Conservation (phyloP, 495 filamentous ascomycete species). For the Aspergillus olivimuriae region DNA sequence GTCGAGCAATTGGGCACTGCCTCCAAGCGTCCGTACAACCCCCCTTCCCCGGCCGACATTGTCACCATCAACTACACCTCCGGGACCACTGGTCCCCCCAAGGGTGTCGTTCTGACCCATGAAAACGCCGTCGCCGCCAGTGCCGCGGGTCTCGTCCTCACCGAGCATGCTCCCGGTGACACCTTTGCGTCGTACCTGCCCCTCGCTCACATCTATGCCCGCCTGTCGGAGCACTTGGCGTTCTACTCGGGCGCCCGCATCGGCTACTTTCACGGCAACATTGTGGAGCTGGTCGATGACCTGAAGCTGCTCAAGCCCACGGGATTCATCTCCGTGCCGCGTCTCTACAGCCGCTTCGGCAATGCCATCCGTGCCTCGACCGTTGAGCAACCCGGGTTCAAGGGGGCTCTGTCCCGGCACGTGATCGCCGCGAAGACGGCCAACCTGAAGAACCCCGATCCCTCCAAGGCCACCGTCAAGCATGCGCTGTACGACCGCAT, state of each 20-base stretch:
- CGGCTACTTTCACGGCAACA: conserved; percentile 94
- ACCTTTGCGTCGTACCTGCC: conserved; percentile 81
- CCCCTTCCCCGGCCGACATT: conserved; percentile 68
- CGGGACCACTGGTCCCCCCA: conserved; percentile 90
- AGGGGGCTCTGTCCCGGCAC: conserved; percentile 73
- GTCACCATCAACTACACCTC: conserved; percentile 98
- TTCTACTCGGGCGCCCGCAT: conserved; percentile 69
- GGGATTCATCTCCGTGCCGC: conserved; percentile 79
- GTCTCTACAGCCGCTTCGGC: conserved; percentile 89
- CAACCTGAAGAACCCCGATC: conserved; percentile 60
- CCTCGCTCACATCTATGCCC: conserved; percentile 89
- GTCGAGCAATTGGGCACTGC: conserved; percentile 71
- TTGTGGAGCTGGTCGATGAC: conserved; percentile 82
- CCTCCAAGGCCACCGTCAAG: conserved; percentile 67
- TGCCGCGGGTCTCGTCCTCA: conserved; percentile 47
- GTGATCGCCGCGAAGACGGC: conserved; percentile 75
- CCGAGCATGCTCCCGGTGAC: conserved; percentile 47
- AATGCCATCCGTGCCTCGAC: conserved; percentile 72
- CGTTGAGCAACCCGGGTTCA: conserved; percentile 70
- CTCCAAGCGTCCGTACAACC: conserved; percentile 56
- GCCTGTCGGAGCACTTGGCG: conserved; percentile 69
- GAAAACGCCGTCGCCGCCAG: conserved; percentile 70
- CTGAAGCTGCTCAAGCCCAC: conserved; percentile 81
- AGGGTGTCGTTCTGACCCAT: conserved; percentile 87
- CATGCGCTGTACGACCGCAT: conserved; percentile 88